Evolutionary conservation across 176 grass and related monocot species (phyloP), one percentile per base, ranked within the genome.

Genomic region (Elaeis guineensis): DNA sequence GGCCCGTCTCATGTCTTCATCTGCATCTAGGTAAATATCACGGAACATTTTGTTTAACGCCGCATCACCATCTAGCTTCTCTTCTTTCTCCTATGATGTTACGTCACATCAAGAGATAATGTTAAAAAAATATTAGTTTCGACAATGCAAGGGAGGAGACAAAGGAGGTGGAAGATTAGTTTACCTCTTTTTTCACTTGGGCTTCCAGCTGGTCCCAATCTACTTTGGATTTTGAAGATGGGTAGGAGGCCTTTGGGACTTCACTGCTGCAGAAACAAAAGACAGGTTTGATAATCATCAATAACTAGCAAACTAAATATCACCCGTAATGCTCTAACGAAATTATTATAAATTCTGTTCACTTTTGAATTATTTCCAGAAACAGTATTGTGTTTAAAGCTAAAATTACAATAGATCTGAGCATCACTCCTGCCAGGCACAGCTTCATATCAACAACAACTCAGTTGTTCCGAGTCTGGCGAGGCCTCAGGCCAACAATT

Each of bases 141-240:
- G 28, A 17, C 21, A 16, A 21, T 53, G 20, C 50, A 55, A 66
- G 23, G 6, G 22, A 26, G 11, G 21, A 16, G 2, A 54, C 6
- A 16, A 5, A 25, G 6, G 6, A 12, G 49, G 61, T 19, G 18
- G 15, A 11, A 2, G 17, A 62, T 18, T n/a, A 62, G 9, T 16
- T 50, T 62, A 95, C 89, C 85, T 89, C 72, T 49, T 95, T 95
- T 69, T 85, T 89, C 2, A 95, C 74, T 77, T 95, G 59, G 62
- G 89, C 89, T 73, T 89, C 89, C 66, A 95, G 50, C 57, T 89
- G 85, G 63, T 89, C 89, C 89, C 89, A 95, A 75, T 89, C 89
- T 55, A 70, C 70, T 67, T 88, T 95, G 12, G 75, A 21, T 69
- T 89, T 95, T 26, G 89, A 95, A n/a, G 81, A 89, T 17, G 89